Evolutionary conservation across 2,329 filamentous ascomycete genomes (phyloP), one percentile per base, ranked within the genome.

Genomic region (Penicillium sp.): DNA sequence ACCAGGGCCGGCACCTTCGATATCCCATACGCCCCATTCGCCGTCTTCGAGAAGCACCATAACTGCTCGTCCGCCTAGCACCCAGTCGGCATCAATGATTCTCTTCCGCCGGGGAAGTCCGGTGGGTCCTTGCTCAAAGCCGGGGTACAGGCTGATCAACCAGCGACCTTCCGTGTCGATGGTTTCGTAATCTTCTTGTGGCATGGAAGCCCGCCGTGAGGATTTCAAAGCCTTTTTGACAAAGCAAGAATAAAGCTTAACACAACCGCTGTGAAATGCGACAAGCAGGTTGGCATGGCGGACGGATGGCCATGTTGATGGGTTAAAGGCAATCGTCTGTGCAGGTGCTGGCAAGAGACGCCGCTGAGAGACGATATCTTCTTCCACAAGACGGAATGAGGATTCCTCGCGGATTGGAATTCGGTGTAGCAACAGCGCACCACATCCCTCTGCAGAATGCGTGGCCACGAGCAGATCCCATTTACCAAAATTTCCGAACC

Each of bases 221-320:
- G 65, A 44, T 44, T 63, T 71, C 7, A 61, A 61, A 16, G 59
- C 53, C 40, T 67, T 71, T 22, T 60, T 66, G 16, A 57, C 37
- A 19, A 84, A 78, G 26, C 80, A 80, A 50, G 84, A 81, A 63
- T 83, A 84, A 14, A 87, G 74, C 50, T 84, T 82, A 28, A 84
- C 80, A 40, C 75, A 77, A 6, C 84, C 83, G n/a, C 74, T 76
- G 1, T 76, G 67, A 53, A 85, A 82, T 1, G 79, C 75, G 7
- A 87, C 72, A 9, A 87, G 74, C 11, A 87, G 67, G 42, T 80
- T 78, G 0, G 80, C 78, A 66, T 84, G 82, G 12, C 80, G 77
- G 26, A 72, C 68, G 25, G 80, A 79, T 5, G 82, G 81, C 60
- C 79, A 81, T 37, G 76, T 68, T 7, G 80, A 78, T 14, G 80